Evolutionary conservation across 495 filamentous ascomycete genomes (phyloP).

Genomic region (Cercophora newfieldiana): DNA sequence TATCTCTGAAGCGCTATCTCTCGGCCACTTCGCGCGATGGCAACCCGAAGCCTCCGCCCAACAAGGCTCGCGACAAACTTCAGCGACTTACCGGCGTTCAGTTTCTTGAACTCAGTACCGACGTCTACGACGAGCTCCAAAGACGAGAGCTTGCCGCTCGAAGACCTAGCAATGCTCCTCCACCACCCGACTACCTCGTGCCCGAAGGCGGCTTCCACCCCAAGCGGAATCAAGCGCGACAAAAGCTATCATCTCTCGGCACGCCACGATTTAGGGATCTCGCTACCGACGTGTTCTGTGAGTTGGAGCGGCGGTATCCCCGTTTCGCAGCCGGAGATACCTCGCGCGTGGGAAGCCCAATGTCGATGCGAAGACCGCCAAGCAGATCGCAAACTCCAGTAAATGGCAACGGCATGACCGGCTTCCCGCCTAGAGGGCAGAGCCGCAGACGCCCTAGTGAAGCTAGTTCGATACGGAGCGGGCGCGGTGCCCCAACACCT

Average conservation of each 20-base stretch:
- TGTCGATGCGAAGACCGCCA: slow-evolving; percentile 54
- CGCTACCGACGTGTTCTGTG: slow-evolving; percentile 93
- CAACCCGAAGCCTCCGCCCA: slow-evolving; percentile 69
- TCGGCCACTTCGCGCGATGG: slow-evolving; percentile 70
- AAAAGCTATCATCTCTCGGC: slow-evolving; percentile 87
- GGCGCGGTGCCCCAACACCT: slow-evolving; percentile 29
- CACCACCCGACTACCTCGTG: slow-evolving; percentile 68
- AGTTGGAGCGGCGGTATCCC: slow-evolving; percentile 88
- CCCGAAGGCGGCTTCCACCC: slow-evolving; percentile 89
- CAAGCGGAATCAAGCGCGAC: slow-evolving; percentile 92
- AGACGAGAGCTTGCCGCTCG: slow-evolving; percentile 67
- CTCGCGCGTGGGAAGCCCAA: slow-evolving; percentile 68
- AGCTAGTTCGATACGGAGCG: slow-evolving; percentile 52
- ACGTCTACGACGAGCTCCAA: slow-evolving; percentile 94
- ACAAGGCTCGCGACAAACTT: slow-evolving; percentile 90
- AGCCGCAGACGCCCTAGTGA: slow-evolving; percentile 54
- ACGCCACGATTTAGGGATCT: slow-evolving; percentile 83
- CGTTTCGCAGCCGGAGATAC: slow-evolving; percentile 69
- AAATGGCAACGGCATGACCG: slow-evolving; percentile 51
- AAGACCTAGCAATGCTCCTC: slow-evolving; percentile 56
- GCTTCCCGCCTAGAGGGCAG: slow-evolving; percentile 44
- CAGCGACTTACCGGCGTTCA: slow-evolving; percentile 84
- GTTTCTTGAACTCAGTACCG: slow-evolving; percentile 95
- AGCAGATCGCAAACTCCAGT: slow-evolving; percentile 59
- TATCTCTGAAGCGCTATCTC: slow-evolving; percentile 75